Conservation (phyloP, 2,329 filamentous ascomycete genomes). For the Teratosphaeria zuluensis region DNA sequence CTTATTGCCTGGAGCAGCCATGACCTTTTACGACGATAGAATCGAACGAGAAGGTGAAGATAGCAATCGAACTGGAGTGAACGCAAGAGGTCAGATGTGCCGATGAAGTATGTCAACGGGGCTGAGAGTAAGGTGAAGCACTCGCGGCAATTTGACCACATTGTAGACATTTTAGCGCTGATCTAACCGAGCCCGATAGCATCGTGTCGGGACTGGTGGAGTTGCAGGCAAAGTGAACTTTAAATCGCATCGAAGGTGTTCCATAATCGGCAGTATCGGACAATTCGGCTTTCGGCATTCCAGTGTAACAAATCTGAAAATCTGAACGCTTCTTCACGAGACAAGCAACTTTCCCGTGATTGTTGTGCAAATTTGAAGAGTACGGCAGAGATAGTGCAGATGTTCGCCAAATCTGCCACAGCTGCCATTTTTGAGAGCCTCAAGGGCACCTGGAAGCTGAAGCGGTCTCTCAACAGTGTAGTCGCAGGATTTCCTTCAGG, state of each 20-base stretch:
- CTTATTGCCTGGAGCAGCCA: constrained; percentile 10
- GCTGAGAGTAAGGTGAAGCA: neutral
- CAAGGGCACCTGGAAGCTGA: constrained; percentile 25
- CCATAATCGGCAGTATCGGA: neutral
- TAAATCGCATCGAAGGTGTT: neutral
- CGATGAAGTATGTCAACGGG: neutral
- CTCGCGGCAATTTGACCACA: neutral
- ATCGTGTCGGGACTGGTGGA: neutral
- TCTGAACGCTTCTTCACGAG: neutral
- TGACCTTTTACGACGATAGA: neutral
- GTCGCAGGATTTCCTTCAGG: constrained; percentile 27
- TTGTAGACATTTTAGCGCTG: neutral
- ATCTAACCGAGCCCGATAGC: neutral
- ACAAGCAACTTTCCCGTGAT: neutral
- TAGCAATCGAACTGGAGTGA: neutral
- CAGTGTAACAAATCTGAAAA: neutral
- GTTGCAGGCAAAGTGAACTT: neutral
- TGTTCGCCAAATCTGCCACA: constrained; percentile 13
- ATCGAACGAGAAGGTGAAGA: neutral
- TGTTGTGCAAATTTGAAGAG: neutral
- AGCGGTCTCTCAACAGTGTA: constrained; percentile 22
- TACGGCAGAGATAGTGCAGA: neutral
- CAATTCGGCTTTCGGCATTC: neutral
- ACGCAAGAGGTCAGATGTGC: neutral
- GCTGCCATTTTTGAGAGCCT: constrained; percentile 24